Evolutionary conservation across 768 basidiomycete species (phyloP), one percentile per base, ranked within the genome.

Genomic region (Tulasnella sp.): DNA sequence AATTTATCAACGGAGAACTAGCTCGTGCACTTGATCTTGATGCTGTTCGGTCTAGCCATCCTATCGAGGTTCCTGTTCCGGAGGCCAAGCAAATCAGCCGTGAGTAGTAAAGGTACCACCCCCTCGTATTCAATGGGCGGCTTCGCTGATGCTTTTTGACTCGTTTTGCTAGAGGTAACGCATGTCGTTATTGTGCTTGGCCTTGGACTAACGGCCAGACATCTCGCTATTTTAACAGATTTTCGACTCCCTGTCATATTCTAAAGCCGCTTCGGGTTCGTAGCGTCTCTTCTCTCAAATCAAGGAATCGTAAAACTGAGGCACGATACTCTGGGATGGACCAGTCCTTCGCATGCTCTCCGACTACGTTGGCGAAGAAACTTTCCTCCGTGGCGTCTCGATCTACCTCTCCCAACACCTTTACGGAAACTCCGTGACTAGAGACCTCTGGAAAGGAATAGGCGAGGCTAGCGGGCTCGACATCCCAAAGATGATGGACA

Each of bases 291-390:
- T 6, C 32, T 18, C 20, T 18, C 37, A 13, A 78, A 39, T 3
- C 23, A 23, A 20, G 13, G 5, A 7, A 3, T 39, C 70, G 35
- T 35, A 35, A 35, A 35, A 35, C 35, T 35, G 35, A 35, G 35
- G 35, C 35, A 35, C 35, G 35, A 35, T 35, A 35, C 35, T 35
- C 5, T 35, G 39, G 20, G 35, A 26, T 29, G 32, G 29, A 23
- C 2, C 82, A 88, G 96, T 98, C n/a, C 89, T 99, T 70, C 92
- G 95, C 82, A 99, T 99, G 96, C 86, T 99, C 77, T 90, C 91
- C 29, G 90, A 90, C 82, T 92, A 92, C 80, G 94, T 96, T n/a
- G 95, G 96, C 70, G 91, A 98, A 84, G 94, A 96, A 7, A 88
- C 85, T 77, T 98, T 99, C 89, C 84, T 96, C 73, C 90, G 90